Percentiles rank a stretch among this genome's conserved stretches.
phyloP scores from a whole-genome alignment of 2,329 filamentous ascomycete genomes.

The Paraphoma sp. region DNA sequence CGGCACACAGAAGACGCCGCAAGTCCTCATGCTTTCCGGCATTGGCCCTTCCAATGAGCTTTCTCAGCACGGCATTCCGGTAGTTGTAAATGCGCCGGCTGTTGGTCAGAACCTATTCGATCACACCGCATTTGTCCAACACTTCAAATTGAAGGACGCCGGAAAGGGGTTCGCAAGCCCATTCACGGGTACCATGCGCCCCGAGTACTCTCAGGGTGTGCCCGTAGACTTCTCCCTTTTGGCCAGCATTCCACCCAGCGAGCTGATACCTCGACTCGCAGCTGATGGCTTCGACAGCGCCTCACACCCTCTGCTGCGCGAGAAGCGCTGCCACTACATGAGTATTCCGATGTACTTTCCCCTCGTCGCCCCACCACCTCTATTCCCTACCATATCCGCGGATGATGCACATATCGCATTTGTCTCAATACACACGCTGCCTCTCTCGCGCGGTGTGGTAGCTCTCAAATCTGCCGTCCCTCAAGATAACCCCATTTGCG shows the following conservation, averaged over 20 bases:
- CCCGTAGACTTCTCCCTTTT: conserved; percentile 21
- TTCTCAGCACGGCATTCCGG: conserved; percentile 15
- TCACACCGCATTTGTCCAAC: conserved; percentile 18
- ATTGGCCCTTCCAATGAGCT: conserved; percentile 36
- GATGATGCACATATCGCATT: conserved; percentile 19
- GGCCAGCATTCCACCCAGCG: conserved; percentile 15
- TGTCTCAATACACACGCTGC: conserved; percentile 20
- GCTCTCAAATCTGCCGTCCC: conserved; percentile 24
- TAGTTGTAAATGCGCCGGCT: conserved; percentile 17
- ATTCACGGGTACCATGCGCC: conserved; percentile 14
- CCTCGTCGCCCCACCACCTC: conserved; percentile 3
- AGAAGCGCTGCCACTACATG: conserved; percentile 19
- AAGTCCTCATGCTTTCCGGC: conserved; percentile 47
- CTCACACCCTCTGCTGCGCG: conserved; percentile 4
- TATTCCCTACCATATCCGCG: conserved; percentile 10
- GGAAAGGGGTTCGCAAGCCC: conserved; percentile 22
- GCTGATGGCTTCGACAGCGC: conserved; percentile 5
- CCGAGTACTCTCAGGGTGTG: conserved; percentile 25
- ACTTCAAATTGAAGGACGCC: conserved; percentile 23
- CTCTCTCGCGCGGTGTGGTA: conserved; percentile 29
- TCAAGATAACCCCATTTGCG: conserved; percentile 18
- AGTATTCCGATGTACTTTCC: conserved; percentile 20
- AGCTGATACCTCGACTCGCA: conserved; percentile 5
- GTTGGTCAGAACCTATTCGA: conserved; percentile 36
- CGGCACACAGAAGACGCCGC: conserved; percentile 47